Evolutionary conservation across 176 grass and related monocot genomes (phyloP), one percentile per base, ranked within the genome.

Genomic region (Avena sativa): DNA sequence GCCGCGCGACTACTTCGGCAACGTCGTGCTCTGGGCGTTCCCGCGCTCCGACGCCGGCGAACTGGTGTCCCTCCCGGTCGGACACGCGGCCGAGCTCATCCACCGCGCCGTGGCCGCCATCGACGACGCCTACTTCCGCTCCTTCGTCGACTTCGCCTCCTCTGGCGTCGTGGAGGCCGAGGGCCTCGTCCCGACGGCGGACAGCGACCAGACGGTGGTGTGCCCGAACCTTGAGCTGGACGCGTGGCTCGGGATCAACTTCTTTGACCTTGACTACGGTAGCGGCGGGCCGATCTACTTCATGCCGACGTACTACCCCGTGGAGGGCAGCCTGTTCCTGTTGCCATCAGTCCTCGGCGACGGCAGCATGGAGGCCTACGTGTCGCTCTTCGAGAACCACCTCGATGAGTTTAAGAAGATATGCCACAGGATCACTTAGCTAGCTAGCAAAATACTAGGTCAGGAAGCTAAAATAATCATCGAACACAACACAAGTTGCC

Each of bases 21-120:
- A 92, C 74, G n/a, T 92, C 36, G 60, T 85, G 8, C 87, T 89
- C 13, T 89, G 87, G 87, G 87, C 87, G 9, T 89, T 82, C 65
- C 87, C 87, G 23, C 20, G 20, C 44, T 12, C 6, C 0, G 73
- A 85, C 73, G 73, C 72, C 6, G 82, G 76, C 6, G 85, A 87
- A 2, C 85, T 87, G 13, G 68, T 64, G 9, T 40, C 85, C 44
- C 78, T 28, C 8, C 57, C 78, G 8, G 9, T 81, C 44, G 67
- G 60, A 2, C 56, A 87, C 56, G 56, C 78, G 0, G 78, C 78
- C 0, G 78, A 81, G 53, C 56, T 87, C 13, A 63, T 87, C 85
- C 57, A 74, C 68, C 85, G 68, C 20, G 85, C 68, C 44, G 46
- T 87, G 20, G 44, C 44, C 1, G 19, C 8, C 9, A 13, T 81